Percentiles rank a stretch among this genome's conserved stretches.
Evolutionary conservation across 2,329 filamentous ascomycete genomes (phyloP).

Genomic region (Ramularia collo-cygni): DNA sequence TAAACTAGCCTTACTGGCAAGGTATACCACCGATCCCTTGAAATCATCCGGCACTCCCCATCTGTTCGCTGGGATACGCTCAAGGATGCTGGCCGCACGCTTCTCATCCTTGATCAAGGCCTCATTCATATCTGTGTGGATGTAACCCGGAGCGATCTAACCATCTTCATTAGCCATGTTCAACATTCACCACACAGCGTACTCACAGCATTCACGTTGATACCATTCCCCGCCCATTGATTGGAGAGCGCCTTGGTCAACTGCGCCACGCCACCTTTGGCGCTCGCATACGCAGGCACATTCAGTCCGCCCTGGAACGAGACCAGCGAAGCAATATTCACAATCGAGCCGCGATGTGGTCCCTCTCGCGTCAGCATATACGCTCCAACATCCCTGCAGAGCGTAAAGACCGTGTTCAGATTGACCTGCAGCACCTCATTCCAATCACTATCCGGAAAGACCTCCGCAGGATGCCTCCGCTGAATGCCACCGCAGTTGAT

Average conservation of each 20-base stretch:
- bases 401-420: conserved; percentile 69
- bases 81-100: conserved; percentile 65
- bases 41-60: conserved; percentile 84
- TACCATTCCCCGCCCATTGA: conserved; percentile 69
- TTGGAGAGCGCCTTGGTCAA: conserved; percentile 78
- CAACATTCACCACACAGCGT: not conserved
- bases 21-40: conserved; percentile 69
- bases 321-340: conserved; percentile 77
- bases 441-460: conserved; percentile 72
- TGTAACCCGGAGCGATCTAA: conserved; percentile 74
- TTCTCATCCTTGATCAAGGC: conserved; percentile 67
- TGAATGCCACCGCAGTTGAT: conserved; percentile 86
- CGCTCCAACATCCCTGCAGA: conserved; percentile 70
- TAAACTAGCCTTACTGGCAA: conserved; percentile 64
- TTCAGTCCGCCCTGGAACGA: conserved; percentile 81
- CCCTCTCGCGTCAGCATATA: conserved; percentile 61
- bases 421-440: conserved; percentile 75
- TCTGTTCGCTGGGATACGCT: conserved; percentile 71
- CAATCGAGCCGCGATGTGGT: conserved; percentile 56
- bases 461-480: conserved; percentile 63
- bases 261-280: conserved; percentile 77
- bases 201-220: conserved; percentile 65
- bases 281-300: conserved; percentile 78
- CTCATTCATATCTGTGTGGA: conserved; percentile 85
- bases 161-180: not conserved